Conservation (phyloP, 2,329 filamentous ascomycete species). For the Aspergillus hortae region DNA sequence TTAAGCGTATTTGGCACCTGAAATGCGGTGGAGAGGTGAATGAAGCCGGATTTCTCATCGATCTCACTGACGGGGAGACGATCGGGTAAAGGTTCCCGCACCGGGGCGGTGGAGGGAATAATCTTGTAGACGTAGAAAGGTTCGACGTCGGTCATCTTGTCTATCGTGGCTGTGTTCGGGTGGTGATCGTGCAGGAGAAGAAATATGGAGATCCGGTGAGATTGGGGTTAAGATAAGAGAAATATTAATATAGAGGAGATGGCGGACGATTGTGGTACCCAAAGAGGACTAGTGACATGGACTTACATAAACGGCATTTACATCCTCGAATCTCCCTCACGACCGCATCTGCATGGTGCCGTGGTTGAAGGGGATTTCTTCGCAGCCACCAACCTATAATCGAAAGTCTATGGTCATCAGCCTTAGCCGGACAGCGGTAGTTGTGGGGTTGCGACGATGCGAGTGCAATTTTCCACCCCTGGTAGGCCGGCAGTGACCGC, state of each 20-base stretch:
- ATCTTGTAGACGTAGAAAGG: slow-evolving; percentile 39
- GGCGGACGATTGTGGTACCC: neutral
- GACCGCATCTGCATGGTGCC: no score
- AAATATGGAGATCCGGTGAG: slow-evolving; percentile 1
- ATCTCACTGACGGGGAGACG: slow-evolving; percentile 35
- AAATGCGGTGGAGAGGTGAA: slow-evolving; percentile 37
- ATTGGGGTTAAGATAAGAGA: neutral
- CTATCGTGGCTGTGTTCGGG: neutral
- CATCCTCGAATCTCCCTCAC: no score
- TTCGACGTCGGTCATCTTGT: slow-evolving; percentile 19
- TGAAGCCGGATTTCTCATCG: slow-evolving; percentile 33
- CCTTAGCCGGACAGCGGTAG: neutral
- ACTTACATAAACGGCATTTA: neutral
- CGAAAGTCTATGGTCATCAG: neutral
- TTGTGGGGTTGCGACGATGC: no score
- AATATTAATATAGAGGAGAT: neutral
- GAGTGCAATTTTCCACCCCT: neutral
- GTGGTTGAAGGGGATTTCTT: no score
- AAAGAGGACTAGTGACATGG: neutral
- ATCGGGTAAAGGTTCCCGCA: slow-evolving; percentile 35
- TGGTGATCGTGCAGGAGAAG: neutral
- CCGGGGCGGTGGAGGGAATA: slow-evolving; percentile 31
- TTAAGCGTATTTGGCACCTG: slow-evolving; percentile 39
- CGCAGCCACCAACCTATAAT: neutral
- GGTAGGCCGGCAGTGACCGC: neutral